These are phyloP conservation scores for Hymenoscyphus scutula DNA, from an alignment of 2,329 filamentous ascomycete species.

Conservation along the genomic window DNA sequence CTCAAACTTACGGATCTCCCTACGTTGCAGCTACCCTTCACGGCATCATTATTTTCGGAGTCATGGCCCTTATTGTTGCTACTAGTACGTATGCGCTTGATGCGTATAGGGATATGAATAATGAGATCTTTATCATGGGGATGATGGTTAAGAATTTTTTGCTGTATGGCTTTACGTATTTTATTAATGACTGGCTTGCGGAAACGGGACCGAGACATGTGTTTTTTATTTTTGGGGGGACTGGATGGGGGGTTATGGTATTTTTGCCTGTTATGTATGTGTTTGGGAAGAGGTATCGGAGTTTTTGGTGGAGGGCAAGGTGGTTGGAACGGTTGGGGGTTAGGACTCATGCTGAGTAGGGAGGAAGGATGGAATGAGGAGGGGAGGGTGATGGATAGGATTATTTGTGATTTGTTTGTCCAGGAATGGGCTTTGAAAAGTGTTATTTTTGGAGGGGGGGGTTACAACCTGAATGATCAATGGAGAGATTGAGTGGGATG, in stretches of 20 bases:
- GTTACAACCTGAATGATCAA: no score
- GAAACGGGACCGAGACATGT: constrained; percentile 36
- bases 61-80: constrained; percentile 35
- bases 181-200: constrained; percentile 42
- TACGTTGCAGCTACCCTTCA: constrained; percentile 38
- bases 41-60: constrained; percentile 27
- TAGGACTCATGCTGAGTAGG: constrained; percentile 22
- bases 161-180: constrained; percentile 43
- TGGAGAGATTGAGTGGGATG: no score
- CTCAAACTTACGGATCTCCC: constrained; percentile 22
- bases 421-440: no score
- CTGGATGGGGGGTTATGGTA: constrained; percentile 15
- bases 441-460: no score
- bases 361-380: neutral
- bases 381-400: neutral
- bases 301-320: constrained; percentile 21
- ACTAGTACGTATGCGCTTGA: constrained; percentile 40
- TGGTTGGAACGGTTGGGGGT: constrained; percentile 21
- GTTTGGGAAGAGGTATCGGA: constrained; percentile 22
- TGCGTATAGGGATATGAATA: constrained; percentile 41
- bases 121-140: constrained; percentile 43
- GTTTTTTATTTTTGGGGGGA: constrained; percentile 39
- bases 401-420: no score
- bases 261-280: constrained; percentile 16
- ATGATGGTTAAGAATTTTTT: constrained; percentile 46